Evolutionary conservation across 2,329 filamentous ascomycete genomes (phyloP).

Genomic region (Verticillium tricorpus): DNA sequence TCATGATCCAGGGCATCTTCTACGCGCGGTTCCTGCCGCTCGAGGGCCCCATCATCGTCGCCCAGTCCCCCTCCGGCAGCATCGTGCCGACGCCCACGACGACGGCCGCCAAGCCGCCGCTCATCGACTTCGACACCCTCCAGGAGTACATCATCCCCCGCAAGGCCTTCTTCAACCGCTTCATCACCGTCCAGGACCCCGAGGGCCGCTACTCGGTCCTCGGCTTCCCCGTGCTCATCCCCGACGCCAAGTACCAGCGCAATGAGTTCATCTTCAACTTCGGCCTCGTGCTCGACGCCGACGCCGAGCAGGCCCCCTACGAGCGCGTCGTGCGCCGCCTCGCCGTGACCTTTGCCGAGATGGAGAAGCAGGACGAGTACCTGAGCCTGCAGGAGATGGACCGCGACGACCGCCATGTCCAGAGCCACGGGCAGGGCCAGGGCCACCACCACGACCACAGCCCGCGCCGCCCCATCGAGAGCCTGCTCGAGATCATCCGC

Average conservation of each 20-base stretch:
- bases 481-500: conserved; percentile 73
- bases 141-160: conserved; percentile 92
- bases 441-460: background rate
- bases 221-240: conserved; percentile 84
- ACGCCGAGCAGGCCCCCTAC: conserved; percentile 69
- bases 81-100: conserved; percentile 40
- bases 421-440: conserved; percentile 24
- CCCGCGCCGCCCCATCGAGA: conserved; percentile 66
- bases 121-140: conserved; percentile 82
- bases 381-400: conserved; percentile 58
- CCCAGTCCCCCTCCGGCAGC: conserved; percentile 58
- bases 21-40: conserved; percentile 65
- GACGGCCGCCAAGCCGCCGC: conserved; percentile 46
- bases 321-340: conserved; percentile 83
- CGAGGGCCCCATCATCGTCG: conserved; percentile 61
- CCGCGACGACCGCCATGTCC: conserved; percentile 28
- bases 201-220: conserved; percentile 70
- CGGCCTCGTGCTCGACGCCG: conserved; percentile 69
- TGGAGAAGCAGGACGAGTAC: conserved; percentile 89
- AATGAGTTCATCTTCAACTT: conserved; percentile 99
- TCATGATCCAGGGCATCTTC: conserved; percentile 67
- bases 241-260: conserved; percentile 74
- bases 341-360: conserved; percentile 76
- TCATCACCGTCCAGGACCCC: conserved; percentile 73
- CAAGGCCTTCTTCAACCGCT: conserved; percentile 90